Percentiles rank a stretch among this genome's conserved stretches.
phyloP scores from a whole-genome alignment of 1,284 basidiomycete species.

The Naganishia sp. region DNA sequence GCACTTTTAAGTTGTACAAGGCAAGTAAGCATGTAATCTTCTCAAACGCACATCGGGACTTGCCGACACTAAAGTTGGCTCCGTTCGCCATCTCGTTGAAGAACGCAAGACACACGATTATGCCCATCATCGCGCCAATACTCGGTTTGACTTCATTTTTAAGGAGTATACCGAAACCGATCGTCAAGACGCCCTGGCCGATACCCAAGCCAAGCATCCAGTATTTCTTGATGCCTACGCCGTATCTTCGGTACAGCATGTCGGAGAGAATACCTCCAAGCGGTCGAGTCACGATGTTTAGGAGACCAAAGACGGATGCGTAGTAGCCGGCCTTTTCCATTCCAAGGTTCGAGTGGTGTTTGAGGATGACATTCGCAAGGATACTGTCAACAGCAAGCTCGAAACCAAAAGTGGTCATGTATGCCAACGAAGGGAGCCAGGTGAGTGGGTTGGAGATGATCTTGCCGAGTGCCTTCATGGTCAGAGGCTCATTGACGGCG shows the following conservation, averaged over 20 bases:
- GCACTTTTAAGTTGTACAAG: constrained; percentile 52
- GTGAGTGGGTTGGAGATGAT: constrained; percentile 60
- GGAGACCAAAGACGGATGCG: constrained; percentile 37
- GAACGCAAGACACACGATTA: constrained; percentile 52
- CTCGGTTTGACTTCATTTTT: constrained; percentile 42
- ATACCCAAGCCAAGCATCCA: constrained; percentile 57
- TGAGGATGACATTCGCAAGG: constrained; percentile 59
- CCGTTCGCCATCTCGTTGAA: constrained; percentile 61
- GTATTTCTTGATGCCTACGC: constrained; percentile 61
- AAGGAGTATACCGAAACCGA: constrained; percentile 59
- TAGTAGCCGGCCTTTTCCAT: constrained; percentile 63
- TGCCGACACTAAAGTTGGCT: constrained; percentile 61
- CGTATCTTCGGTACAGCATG: constrained; percentile 57
- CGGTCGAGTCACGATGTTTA: constrained; percentile 61
- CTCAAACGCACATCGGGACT: too few species aligned
- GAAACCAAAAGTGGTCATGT: constrained; percentile 58
- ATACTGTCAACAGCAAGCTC: constrained; percentile 65
- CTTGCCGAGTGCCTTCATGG: constrained; percentile 48
- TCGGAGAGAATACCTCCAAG: constrained; percentile 62
- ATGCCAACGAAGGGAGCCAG: constrained; percentile 63
- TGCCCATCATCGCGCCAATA: constrained; percentile 45
- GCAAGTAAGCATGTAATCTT: too few species aligned
- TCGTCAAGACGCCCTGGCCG: constrained; percentile 57
- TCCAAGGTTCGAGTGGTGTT: constrained; percentile 54
- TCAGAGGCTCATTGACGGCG: constrained; percentile 60